phyloP scores from a whole-genome alignment of 2,329 filamentous ascomycete genomes.

The Volutella citrinella region DNA sequence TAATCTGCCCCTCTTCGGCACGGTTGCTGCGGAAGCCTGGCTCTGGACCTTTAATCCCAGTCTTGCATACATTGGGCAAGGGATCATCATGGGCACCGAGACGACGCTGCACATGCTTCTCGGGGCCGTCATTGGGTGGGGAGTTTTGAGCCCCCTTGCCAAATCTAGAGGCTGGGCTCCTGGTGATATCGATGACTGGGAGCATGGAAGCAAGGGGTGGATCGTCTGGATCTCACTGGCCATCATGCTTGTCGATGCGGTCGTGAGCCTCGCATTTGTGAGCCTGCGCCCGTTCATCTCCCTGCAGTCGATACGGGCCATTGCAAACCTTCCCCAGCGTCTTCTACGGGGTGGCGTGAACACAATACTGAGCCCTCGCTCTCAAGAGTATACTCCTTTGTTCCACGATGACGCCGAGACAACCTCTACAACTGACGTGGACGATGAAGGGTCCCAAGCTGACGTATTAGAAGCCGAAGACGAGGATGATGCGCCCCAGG shows the following conservation, averaged over 20 bases:
- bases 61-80: constrained; percentile 94
- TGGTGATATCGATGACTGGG: constrained; percentile 84
- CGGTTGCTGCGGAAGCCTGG: constrained; percentile 72
- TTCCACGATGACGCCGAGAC: constrained; percentile 10
- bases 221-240: constrained; percentile 95
- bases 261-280: constrained; percentile 83
- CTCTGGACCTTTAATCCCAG: constrained; percentile 96
- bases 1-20: constrained; percentile 83
- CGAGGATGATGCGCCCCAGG: constrained; percentile 75
- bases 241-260: constrained; percentile 93
- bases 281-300: constrained; percentile 56
- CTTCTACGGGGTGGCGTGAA: constrained; percentile 18
- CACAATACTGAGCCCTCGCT: constrained; percentile 15
- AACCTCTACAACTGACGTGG: constrained; percentile 4
- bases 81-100: constrained; percentile 96
- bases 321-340: constrained; percentile 9
- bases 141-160: constrained; percentile 81
- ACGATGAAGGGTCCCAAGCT: constrained; percentile 7
- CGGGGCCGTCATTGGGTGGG: constrained; percentile 88
- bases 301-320: constrained; percentile 4
- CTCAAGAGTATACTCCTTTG: constrained; percentile 23
- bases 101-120: constrained; percentile 95
- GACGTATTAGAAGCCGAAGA: constrained; percentile 39
- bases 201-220: constrained; percentile 92
- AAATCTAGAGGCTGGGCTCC: constrained; percentile 87